A percentile compares a stretch with the other conserved stretches of the same genome.
These are phyloP conservation scores for Kazachstania kunashirensis DNA, from an alignment of 805 yeast species.

Conservation along the genomic window DNA sequence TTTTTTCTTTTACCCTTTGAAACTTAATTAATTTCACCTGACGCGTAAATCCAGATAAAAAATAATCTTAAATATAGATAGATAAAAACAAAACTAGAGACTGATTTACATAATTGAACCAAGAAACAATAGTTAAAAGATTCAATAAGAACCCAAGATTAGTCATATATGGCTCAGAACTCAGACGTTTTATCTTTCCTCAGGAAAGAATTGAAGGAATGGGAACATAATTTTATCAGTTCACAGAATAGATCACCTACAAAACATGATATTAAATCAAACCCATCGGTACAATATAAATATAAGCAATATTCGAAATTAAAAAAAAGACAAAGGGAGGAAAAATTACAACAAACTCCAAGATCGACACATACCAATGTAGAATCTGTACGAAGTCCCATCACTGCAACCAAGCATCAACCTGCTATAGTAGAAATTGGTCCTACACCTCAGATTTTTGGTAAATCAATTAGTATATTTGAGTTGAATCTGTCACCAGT, in stretches of 20 bases:
- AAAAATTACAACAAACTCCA: neutral
- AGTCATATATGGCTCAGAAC: neutral
- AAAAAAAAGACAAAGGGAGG: constrained; percentile 10
- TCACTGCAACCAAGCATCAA: neutral
- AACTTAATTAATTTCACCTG: neutral
- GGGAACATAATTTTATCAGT: constrained; percentile 42
- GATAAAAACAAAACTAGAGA: too few relatives aligned
- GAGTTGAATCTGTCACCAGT: constrained; percentile 38
- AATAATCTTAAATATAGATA: too few relatives aligned
- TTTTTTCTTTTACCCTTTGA: neutral
- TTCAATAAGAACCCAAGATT: too few relatives aligned
- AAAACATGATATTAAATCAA: constrained; percentile 37
- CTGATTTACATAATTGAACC: too few relatives aligned
- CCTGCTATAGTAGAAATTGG: constrained; percentile 35
- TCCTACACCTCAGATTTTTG: constrained; percentile 81
- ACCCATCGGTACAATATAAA: constrained; percentile 28
- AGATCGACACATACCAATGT: neutral
- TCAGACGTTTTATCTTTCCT: constrained; percentile 15
- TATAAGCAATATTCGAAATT: constrained; percentile 30
- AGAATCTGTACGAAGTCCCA: neutral
- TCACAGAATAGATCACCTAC: constrained; percentile 37
- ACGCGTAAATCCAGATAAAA: neutral
- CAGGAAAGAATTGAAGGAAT: constrained; percentile 39
- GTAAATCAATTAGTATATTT: constrained; percentile 63
- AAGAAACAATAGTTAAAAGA: too few relatives aligned